These are phyloP conservation scores for Samsoniella hepiali DNA, from an alignment of 2,329 filamentous ascomycete species.

Conservation along the genomic window DNA sequence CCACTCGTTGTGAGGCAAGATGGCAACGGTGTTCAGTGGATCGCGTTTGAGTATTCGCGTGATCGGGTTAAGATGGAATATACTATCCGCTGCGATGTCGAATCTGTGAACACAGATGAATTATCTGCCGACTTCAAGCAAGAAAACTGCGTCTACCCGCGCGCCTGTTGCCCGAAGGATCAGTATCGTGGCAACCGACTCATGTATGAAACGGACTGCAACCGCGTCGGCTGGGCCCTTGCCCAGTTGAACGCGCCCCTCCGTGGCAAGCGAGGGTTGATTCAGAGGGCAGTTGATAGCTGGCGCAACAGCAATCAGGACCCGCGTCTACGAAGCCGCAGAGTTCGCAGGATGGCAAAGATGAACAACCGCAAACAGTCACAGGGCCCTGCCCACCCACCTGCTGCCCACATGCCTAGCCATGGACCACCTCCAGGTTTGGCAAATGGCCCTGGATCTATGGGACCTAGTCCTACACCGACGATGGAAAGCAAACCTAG, in stretches of 20 bases:
- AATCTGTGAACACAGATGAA: slow-evolving; percentile 88
- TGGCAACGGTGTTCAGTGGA: slow-evolving; percentile 97
- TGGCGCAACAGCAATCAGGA: slow-evolving; percentile 99
- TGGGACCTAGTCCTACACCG: slow-evolving; percentile 53
- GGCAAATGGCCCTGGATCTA: slow-evolving; percentile 57
- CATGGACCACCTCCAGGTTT: slow-evolving; percentile 63
- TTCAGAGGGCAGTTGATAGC: slow-evolving; percentile 95
- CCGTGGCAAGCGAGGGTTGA: slow-evolving; percentile 89
- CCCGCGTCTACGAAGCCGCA: slow-evolving; percentile 80
- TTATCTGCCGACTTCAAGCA: slow-evolving; percentile 88
- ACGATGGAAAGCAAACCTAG: slow-evolving; percentile 61
- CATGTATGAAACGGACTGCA: slow-evolving; percentile 98
- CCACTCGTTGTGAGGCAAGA: slow-evolving; percentile 92
- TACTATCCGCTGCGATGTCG: slow-evolving; percentile 95
- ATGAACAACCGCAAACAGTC: slow-evolving; percentile 77
- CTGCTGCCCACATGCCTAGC: slow-evolving; percentile 62
- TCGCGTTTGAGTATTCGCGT: slow-evolving; percentile 95
- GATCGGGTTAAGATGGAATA: slow-evolving; percentile 99
- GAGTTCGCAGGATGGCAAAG: slow-evolving; percentile 94
- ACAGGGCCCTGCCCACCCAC: slow-evolving; percentile 56
- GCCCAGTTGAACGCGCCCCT: slow-evolving; percentile 89
- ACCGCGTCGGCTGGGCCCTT: slow-evolving; percentile 98
- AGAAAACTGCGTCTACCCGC: slow-evolving; percentile 96
- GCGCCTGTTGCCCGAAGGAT: slow-evolving; percentile 91
- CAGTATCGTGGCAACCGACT: slow-evolving; percentile 94